These are phyloP conservation scores for Pythium diclinum DNA, from an alignment of 352 stramenopile genomes.

Conservation along the genomic window DNA sequence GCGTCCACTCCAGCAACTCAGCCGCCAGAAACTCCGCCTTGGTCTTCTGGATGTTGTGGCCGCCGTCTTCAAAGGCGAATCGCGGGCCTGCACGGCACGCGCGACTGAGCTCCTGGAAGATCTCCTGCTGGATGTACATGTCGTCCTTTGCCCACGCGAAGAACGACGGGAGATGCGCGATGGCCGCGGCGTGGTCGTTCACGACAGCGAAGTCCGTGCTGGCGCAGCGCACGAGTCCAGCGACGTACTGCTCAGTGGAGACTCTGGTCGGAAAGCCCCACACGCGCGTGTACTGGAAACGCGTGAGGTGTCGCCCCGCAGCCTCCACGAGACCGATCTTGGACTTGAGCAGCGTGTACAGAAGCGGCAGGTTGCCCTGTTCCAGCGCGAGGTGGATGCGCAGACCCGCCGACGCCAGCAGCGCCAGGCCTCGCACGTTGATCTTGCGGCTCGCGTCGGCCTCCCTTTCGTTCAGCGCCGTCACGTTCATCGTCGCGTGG, in stretches of 20 bases:
- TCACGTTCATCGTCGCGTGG: conserved; percentile 26
- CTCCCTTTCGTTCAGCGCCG: conserved; percentile 10
- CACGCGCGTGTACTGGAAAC: conserved; percentile 20
- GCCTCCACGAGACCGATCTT: conserved; percentile 13
- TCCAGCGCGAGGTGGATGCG: conserved; percentile 35
- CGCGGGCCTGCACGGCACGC: conserved; percentile 29
- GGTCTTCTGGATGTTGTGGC: conserved; percentile 60
- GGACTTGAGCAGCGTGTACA: conserved; percentile 18
- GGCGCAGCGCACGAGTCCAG: conserved; percentile 31
- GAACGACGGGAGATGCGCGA: conserved; percentile 35
- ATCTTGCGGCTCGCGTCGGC: conserved; percentile 1
- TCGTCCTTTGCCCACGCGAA: conserved; percentile 38
- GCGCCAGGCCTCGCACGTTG: conserved; percentile 12
- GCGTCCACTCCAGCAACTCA: conserved; percentile 29
- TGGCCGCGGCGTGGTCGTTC: conserved; percentile 22
- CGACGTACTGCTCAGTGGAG: conserved; percentile 23
- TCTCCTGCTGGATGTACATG: conserved; percentile 32
- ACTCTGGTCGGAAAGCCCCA: conserved; percentile 23
- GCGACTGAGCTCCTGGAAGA: conserved; percentile 29
- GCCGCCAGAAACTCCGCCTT: conserved; percentile 30
- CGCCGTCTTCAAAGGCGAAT: conserved; percentile 35
- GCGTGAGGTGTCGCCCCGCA: conserved; percentile 2
- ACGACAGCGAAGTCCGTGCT: conserved; percentile 39
- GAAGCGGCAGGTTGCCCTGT: conserved; percentile 1
- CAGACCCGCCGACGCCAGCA: conserved; percentile 31